A percentile compares a stretch with the other conserved stretches of the same genome.
phyloP scores from a whole-genome alignment of 2,329 filamentous ascomycete genomes.

The Lizonia empirigonia region DNA sequence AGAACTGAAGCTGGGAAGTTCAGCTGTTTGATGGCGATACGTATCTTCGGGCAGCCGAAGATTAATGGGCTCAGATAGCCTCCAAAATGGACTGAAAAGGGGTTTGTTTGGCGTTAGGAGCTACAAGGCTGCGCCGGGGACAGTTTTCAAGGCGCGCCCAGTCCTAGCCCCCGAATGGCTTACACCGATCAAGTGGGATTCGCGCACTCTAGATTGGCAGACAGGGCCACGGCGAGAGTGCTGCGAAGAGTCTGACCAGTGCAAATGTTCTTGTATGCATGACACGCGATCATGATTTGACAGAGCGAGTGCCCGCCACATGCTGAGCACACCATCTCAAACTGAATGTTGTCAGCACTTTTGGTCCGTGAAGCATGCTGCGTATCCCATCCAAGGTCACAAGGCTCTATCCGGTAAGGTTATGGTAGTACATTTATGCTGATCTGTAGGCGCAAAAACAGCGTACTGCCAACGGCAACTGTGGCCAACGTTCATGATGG shows the following conservation, averaged over 20 bases:
- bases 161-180: constrained; percentile 2
- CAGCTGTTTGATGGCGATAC: too few species aligned
- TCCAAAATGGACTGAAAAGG: background rate
- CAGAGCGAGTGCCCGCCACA: too few species aligned
- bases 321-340: too few species aligned
- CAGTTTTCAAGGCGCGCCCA: background rate
- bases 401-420: too few species aligned
- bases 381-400: too few species aligned
- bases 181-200: background rate
- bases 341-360: too few species aligned
- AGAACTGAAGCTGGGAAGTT: background rate
- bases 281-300: background rate
- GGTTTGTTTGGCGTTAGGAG: background rate
- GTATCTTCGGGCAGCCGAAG: background rate
- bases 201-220: background rate
- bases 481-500: too few species aligned
- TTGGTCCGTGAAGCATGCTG: too few species aligned
- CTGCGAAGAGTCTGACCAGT: background rate
- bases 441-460: too few species aligned
- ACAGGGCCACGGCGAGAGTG: background rate
- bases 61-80: background rate
- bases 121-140: background rate
- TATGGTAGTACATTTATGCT: too few species aligned
- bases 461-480: too few species aligned
- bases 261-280: background rate